Evolutionary conservation across 1,284 basidiomycete genomes (phyloP), one percentile per base, ranked within the genome.

Genomic region (Vanrija humicola): DNA sequence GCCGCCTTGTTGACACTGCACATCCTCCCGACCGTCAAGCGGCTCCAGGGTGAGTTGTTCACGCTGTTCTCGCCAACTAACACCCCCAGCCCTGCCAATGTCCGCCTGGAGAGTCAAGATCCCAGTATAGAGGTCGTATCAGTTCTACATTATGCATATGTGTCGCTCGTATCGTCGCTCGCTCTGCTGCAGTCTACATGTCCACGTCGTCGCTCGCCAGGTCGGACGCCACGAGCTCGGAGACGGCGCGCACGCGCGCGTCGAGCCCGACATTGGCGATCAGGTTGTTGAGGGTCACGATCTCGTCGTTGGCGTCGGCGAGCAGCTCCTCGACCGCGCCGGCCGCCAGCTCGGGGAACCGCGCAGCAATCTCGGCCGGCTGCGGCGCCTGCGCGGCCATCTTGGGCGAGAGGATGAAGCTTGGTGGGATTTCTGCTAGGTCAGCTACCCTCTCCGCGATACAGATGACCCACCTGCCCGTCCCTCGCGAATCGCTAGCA

Each of bases 21-120:
- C 71, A 89, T 96, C 63, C 80, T 89, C 46, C 95, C 95, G 6
- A 89, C 87, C 1, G 89, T 90, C 25, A 83, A 84, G 59, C 86
- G 82, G 71, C 76, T 98, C 54, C 91, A 97, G 83, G 82, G 91
- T 92, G 64, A 72, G 87, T 77, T 28, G 14, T 16, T 39, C 15
- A 48, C 16, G 16, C 16, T n/a, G 18, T 19, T 7, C 19, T 10
- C 34, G 12, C 34, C 38, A 45, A 43, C 56, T 65, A 48, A 58
- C 48, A 23, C 19, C 38, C 29, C 8, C 57, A 71, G 72, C 66
- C 2, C 59, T 76, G 19, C 73, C 75, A 3, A 69, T 74, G 67
- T 64, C 64, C 9, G 74, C 74, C 12, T 77, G 74, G 74, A 63
- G 73, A 50, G 73, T 75, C 47, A 72, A 71, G 62, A 74, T 76